A percentile compares a stretch with the other conserved stretches of the same genome.
Conservation (phyloP, 2,329 filamentous ascomycete species). For the Aspergillus pseudoterreus region DNA sequence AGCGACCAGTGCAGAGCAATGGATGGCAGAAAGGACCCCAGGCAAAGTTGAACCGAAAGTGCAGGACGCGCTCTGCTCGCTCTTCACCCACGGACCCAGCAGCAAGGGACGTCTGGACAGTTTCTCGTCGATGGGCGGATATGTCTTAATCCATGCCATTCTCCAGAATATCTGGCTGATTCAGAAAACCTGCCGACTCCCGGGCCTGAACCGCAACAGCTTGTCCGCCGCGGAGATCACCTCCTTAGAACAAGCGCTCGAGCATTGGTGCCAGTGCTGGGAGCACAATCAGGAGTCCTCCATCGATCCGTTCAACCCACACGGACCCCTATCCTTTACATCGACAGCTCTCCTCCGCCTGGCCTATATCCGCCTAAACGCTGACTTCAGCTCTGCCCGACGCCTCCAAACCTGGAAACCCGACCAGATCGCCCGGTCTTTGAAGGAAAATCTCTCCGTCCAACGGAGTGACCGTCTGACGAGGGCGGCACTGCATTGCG, state of each 20-base stretch:
- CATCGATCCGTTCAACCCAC: conserved; percentile 30
- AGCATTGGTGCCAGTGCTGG: conserved; percentile 35
- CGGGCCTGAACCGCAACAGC: conserved; percentile 17
- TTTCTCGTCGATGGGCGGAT: conserved; percentile 31
- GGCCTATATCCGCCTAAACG: conserved; percentile 33
- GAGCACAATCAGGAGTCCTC: conserved; percentile 34
- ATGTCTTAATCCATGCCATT: conserved; percentile 30
- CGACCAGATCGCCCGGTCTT: conserved; percentile 26
- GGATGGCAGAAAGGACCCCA: conserved; percentile 23
- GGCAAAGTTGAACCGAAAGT: conserved; percentile 23
- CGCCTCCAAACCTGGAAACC: conserved; percentile 32
- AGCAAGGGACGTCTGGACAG: conserved; percentile 17
- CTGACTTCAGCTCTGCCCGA: conserved; percentile 30
- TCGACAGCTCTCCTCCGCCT: conserved; percentile 30
- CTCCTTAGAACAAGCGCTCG: conserved; percentile 28
- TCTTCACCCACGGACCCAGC: conserved; percentile 18
- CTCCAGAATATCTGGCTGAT: conserved; percentile 34
- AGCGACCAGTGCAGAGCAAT: conserved; percentile 18
- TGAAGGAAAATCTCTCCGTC: conserved; percentile 33
- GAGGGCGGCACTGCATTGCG: conserved; percentile 51
- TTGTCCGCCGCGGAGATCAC: conserved; percentile 23
- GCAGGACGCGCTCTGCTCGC: conserved; percentile 23
- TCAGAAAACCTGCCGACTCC: conserved; percentile 28
- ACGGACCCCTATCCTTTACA: conserved; percentile 32
- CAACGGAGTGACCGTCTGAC: conserved; percentile 44